A percentile compares a stretch with the other conserved stretches of the same genome.
These are phyloP conservation scores for Thuidium tamariscinum DNA, from an alignment of 225 moss, liverwort and hornwort genomes.

Conservation along the genomic window DNA sequence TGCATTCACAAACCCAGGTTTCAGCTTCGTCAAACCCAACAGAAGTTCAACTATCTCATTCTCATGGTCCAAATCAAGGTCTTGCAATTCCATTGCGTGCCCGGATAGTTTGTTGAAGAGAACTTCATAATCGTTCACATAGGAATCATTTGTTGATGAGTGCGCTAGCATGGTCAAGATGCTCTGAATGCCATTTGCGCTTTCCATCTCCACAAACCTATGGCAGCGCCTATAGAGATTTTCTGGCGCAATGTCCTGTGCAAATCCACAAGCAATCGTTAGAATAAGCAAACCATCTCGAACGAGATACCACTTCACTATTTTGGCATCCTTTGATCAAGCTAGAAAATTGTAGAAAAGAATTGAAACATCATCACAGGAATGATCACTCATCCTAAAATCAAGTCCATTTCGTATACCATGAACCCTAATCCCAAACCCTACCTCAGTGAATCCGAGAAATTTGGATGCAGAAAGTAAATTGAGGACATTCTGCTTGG, in stretches of 20 bases:
- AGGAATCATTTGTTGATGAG: neutral
- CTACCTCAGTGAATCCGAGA: constrained; percentile 19
- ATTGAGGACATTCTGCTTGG: neutral
- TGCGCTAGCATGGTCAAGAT: neutral
- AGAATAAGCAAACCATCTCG: neutral
- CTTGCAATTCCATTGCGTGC: neutral
- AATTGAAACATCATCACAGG: neutral
- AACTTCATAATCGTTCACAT: neutral
- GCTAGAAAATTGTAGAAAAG: neutral
- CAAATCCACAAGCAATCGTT: neutral
- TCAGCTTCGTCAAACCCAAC: neutral
- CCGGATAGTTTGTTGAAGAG: neutral
- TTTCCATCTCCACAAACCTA: neutral
- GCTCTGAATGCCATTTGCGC: neutral
- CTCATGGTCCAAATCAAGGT: neutral
- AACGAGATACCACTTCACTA: neutral
- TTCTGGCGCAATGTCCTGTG: neutral
- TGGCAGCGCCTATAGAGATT: neutral
- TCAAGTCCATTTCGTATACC: neutral
- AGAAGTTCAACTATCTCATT: neutral
- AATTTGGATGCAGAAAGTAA: constrained; percentile 3
- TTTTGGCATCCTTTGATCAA: neutral
- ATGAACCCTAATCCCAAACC: neutral
- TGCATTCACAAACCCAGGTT: neutral
- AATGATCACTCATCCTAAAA: neutral